Evolutionary conservation across 305 asterid genomes (phyloP).

Genomic region (Petunia hybrid): DNA sequence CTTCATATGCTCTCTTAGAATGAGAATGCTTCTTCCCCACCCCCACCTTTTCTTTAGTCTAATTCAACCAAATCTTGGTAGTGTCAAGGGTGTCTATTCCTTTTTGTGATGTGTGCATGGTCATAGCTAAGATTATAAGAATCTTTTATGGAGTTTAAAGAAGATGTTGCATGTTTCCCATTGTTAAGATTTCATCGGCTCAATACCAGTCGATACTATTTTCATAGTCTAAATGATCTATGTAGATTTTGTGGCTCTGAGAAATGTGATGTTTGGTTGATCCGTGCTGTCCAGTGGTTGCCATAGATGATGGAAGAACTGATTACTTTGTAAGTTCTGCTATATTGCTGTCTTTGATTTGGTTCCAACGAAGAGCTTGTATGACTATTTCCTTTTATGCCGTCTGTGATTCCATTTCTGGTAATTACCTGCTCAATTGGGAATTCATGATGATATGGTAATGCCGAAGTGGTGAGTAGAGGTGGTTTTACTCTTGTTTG

Average conservation of each 20-base stretch:
- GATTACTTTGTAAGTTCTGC: not conserved
- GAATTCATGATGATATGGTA: not conserved
- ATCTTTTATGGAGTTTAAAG: not conserved
- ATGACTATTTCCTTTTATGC: not conserved
- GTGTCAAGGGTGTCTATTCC: not conserved
- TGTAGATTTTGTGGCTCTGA: conserved; percentile 8
- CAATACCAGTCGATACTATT: not conserved
- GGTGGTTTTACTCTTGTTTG: not conserved
- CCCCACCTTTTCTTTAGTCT: too few species aligned
- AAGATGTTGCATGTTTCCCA: not conserved
- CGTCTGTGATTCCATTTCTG: not conserved
- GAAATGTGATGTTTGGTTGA: not conserved
- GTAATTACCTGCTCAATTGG: not conserved
- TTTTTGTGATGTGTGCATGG: too few species aligned
- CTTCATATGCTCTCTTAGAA: too few species aligned
- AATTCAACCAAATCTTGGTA: not conserved
- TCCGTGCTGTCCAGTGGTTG: not conserved
- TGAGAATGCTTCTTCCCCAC: too few species aligned
- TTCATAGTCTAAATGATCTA: not conserved
- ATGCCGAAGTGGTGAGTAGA: not conserved
- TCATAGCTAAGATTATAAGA: not conserved
- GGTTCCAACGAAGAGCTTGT: not conserved
- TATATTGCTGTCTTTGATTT: not conserved
- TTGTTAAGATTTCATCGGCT: not conserved
- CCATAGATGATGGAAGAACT: not conserved